Conservation (phyloP, 2,329 filamentous ascomycete genomes). For the Pseudogymnoascus destructans region DNA sequence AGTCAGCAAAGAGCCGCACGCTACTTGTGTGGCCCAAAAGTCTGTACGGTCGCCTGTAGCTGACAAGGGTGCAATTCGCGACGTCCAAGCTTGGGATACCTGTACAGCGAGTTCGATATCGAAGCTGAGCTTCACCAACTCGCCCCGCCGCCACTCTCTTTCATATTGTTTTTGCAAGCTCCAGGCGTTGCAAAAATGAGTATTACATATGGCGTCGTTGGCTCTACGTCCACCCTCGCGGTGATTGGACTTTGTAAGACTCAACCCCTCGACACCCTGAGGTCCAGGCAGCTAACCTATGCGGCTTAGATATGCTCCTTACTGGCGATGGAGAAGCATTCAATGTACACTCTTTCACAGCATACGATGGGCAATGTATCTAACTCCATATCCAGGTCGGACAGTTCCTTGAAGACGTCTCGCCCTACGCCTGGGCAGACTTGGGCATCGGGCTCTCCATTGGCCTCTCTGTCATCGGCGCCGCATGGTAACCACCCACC, state of each 20-base stretch:
- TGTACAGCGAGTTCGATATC: not conserved
- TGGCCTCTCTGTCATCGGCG: slow-evolving; percentile 87
- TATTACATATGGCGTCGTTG: slow-evolving; percentile 57
- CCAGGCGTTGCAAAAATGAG: slow-evolving; percentile 42
- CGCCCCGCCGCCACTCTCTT: slow-evolving; percentile 5
- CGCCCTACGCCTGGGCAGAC: slow-evolving; percentile 86
- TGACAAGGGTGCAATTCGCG: not conserved
- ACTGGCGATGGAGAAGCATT: slow-evolving; percentile 92
- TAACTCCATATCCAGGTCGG: slow-evolving; percentile 50
- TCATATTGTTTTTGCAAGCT: slow-evolving; percentile 9
- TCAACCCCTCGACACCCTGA: slow-evolving; percentile 8
- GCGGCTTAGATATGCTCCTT: slow-evolving; percentile 81
- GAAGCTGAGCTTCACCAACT: slow-evolving; percentile 8
- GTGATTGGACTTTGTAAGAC: slow-evolving; percentile 69
- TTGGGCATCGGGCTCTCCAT: slow-evolving; percentile 90
- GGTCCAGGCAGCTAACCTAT: slow-evolving; percentile 19
- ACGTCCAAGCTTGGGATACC: slow-evolving; percentile 4
- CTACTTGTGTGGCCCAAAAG: not conserved
- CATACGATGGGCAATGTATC: slow-evolving; percentile 13
- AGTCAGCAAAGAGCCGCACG: slow-evolving; percentile 3
- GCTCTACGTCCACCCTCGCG: slow-evolving; percentile 52
- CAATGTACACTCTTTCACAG: slow-evolving; percentile 48
- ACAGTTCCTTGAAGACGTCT: slow-evolving; percentile 84
- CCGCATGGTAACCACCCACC: slow-evolving; percentile 62
- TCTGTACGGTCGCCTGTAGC: not conserved